phyloP scores from a whole-genome alignment of 2,329 filamentous ascomycete genomes.

The Penicillium sp. region DNA sequence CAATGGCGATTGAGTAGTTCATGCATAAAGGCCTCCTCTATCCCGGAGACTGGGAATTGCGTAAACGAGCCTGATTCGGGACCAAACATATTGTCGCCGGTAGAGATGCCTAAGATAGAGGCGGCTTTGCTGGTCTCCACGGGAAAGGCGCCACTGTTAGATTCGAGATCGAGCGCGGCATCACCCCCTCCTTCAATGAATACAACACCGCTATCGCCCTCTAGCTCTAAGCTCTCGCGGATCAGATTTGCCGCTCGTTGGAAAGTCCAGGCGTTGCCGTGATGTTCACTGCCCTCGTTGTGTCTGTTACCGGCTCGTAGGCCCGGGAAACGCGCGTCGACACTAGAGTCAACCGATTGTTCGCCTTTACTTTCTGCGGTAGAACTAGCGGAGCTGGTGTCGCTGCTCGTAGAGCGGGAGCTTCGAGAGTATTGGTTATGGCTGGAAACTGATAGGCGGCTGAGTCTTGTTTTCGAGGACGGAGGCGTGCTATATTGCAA shows the following conservation, averaged over 20 bases:
- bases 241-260: conserved; percentile 48
- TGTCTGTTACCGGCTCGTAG: conserved; percentile 27
- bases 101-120: conserved; percentile 30
- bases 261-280: conserved; percentile 43
- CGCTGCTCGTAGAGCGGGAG: conserved; percentile 23
- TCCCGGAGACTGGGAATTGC: conserved; percentile 26
- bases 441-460: conserved; percentile 16
- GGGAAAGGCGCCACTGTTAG: conserved; percentile 22
- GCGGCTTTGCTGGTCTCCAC: conserved; percentile 22
- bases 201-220: conserved; percentile 47
- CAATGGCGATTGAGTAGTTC: conserved; percentile 43
- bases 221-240: conserved; percentile 45
- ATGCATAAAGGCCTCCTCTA: conserved; percentile 29
- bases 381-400: conserved; percentile 21
- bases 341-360: conserved; percentile 17
- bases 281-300: conserved; percentile 22
- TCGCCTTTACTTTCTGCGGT: conserved; percentile 25
- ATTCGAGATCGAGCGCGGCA: conserved; percentile 23
- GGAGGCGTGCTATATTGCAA: conserved; percentile 4
- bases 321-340: conserved; percentile 25
- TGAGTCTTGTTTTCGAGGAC: conserved; percentile 5
- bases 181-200: conserved; percentile 31
- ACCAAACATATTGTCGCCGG: conserved; percentile 30
- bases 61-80: conserved; percentile 24
- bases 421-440: conserved; percentile 17